phyloP scores from a whole-genome alignment of 164 flowering plant species.

The Sedum album region DNA sequence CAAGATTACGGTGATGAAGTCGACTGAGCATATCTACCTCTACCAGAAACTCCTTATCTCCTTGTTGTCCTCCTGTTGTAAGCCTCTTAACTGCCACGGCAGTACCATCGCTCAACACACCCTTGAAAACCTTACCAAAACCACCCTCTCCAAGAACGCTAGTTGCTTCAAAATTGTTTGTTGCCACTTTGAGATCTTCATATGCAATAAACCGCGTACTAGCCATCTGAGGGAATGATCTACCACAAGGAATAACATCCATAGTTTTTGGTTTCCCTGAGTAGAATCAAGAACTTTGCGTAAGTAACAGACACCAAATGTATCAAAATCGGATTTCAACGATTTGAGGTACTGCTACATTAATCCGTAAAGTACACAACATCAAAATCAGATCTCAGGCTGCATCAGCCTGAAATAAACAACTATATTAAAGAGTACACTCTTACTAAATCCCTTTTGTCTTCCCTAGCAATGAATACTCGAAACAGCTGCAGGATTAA shows the following conservation, averaged over 20 bases:
- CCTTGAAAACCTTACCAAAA: conserved; percentile 90
- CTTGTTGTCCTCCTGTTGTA: conserved; percentile 79
- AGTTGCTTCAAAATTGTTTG: conserved; percentile 72
- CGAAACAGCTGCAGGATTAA: too few species aligned
- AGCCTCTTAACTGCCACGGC: conserved; percentile 95
- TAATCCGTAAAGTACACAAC: too few species aligned
- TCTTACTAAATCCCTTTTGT: too few species aligned
- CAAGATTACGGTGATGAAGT: conserved; percentile 96
- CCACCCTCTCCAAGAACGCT: conserved; percentile 98
- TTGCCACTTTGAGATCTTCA: conserved; percentile 93
- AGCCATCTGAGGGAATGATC: conserved; percentile 72
- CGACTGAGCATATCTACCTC: conserved; percentile 99
- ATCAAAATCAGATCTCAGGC: too few species aligned
- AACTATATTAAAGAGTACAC: too few species aligned
- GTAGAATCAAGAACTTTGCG: background rate
- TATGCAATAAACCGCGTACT: conserved; percentile 78
- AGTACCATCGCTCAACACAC: conserved; percentile 88
- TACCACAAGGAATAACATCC: conserved; percentile 40
- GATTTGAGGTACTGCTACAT: too few species aligned
- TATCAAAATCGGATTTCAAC: too few species aligned
- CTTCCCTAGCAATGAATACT: too few species aligned
- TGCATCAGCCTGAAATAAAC: too few species aligned
- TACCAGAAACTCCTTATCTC: conserved; percentile 85
- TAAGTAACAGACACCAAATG: background rate
- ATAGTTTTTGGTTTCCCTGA: conserved; percentile 48